phyloP scores from a whole-genome alignment of 495 filamentous ascomycete genomes.

The Penicillium chermesinum region DNA sequence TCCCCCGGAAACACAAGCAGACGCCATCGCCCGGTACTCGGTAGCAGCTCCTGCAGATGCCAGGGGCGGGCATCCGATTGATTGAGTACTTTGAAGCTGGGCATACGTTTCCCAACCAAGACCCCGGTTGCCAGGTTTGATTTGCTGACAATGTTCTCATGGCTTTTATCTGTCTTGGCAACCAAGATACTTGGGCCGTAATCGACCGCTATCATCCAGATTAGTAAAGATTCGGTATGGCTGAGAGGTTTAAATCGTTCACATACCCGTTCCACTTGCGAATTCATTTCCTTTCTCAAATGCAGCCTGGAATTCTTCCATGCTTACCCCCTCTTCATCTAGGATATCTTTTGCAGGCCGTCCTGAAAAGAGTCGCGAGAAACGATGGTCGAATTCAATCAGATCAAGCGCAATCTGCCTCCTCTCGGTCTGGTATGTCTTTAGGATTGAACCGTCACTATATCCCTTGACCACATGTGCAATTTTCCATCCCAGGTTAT shows the following conservation, averaged over 20 bases:
- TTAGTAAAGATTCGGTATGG: neutral
- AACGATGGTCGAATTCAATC: conserved; percentile 59
- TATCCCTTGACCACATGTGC: conserved; percentile 53
- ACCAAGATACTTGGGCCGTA: neutral
- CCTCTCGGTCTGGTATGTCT: conserved; percentile 58
- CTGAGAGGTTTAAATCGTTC: neutral
- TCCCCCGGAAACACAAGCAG: conserved; percentile 61
- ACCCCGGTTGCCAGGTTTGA: conserved; percentile 36
- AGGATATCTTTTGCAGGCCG: conserved; percentile 29
- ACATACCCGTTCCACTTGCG: conserved; percentile 33
- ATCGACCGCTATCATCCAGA: neutral
- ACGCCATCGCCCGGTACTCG: conserved; percentile 52
- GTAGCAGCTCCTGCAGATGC: conserved; percentile 45
- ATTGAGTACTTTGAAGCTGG: conserved; percentile 51
- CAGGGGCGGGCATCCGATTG: conserved; percentile 53
- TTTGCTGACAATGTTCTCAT: conserved; percentile 20
- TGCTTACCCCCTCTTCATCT: conserved; percentile 41
- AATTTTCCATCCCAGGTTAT: conserved; percentile 75
- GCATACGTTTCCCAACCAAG: conserved; percentile 46
- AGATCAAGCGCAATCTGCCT: conserved; percentile 59
- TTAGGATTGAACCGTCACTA: conserved; percentile 45
- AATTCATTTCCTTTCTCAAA: conserved; percentile 37
- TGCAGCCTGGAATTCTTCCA: conserved; percentile 44
- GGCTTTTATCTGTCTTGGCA: neutral
- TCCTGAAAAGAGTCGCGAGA: conserved; percentile 46